phyloP scores from a whole-genome alignment of 192 early-diverging fungal species.

The Rhizoclosmatium globosum region DNA sequence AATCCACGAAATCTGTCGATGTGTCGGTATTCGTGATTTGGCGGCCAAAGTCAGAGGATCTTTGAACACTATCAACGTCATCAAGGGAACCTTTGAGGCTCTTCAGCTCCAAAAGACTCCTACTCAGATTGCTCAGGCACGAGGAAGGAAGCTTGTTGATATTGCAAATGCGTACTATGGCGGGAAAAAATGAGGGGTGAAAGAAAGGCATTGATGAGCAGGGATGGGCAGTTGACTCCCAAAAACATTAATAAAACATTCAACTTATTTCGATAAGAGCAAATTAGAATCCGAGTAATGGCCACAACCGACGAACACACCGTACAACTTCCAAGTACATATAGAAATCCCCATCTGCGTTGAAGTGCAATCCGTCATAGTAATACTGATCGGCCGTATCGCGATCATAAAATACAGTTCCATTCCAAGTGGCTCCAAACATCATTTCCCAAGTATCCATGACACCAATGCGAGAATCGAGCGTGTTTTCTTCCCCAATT shows the following conservation, averaged over 20 bases:
- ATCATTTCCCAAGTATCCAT: conserved; percentile 35
- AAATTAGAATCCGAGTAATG: conserved; percentile 17
- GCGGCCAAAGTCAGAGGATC: conserved; percentile 90
- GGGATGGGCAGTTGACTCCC: neutral
- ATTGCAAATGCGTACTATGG: conserved; percentile 93
- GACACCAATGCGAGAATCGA: neutral
- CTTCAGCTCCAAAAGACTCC: conserved; percentile 80
- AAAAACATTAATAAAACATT: neutral
- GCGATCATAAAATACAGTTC: conserved; percentile 8
- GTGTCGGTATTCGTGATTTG: conserved; percentile 92
- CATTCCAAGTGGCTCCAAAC: neutral
- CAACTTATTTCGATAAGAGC: neutral
- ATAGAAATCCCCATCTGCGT: conserved; percentile 10
- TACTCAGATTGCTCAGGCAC: conserved; percentile 82
- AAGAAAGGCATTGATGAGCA: neutral
- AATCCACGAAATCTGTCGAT: conserved; percentile 95
- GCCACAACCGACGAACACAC: conserved; percentile 10
- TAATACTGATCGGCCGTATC: conserved; percentile 27
- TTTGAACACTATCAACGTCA: conserved; percentile 97
- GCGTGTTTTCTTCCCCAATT: neutral
- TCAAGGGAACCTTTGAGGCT: conserved; percentile 96
- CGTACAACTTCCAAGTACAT: neutral
- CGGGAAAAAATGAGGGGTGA: conserved; percentile 17
- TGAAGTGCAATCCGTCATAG: conserved; percentile 30
- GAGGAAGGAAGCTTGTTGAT: conserved; percentile 89